phyloP scores from a whole-genome alignment of 2,329 filamentous ascomycete species.

The Fusarium stilboides region DNA sequence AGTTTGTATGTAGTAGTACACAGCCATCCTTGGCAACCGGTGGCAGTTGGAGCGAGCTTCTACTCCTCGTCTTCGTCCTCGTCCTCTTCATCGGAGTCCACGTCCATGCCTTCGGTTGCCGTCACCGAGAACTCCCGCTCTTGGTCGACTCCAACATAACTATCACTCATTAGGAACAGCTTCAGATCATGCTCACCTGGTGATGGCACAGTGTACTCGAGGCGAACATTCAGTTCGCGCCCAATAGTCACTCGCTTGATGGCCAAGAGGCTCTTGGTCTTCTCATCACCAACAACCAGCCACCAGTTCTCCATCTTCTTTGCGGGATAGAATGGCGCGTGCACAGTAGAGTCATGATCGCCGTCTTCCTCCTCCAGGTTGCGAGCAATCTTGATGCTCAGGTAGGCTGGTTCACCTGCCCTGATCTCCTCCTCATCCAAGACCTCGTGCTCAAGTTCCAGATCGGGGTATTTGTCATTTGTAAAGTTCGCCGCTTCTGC shows the following conservation, averaged over 20 bases:
- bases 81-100: constrained; percentile 89
- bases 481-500: constrained; percentile 94
- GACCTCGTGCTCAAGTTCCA: constrained; percentile 91
- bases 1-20: constrained; percentile 54
- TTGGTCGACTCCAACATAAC: constrained; percentile 97
- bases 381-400: constrained; percentile 88
- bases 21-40: constrained; percentile 44
- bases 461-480: constrained; percentile 95
- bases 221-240: constrained; percentile 79
- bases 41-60: constrained; percentile 36
- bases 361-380: constrained; percentile 76
- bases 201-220: constrained; percentile 91
- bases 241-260: constrained; percentile 96
- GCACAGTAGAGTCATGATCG: constrained; percentile 85
- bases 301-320: constrained; percentile 99
- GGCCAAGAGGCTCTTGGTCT: constrained; percentile 86
- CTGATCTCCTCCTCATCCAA: constrained; percentile 85
- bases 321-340: constrained; percentile 93
- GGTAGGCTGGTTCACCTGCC: constrained; percentile 84
- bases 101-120: constrained; percentile 93
- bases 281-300: constrained; percentile 95
- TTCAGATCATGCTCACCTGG: constrained; percentile 90
- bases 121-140: constrained; percentile 89
- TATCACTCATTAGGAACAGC: constrained; percentile 96
- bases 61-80: constrained; percentile 66